These are phyloP conservation scores for Lecanicillium sp. DNA, from an alignment of 2,329 filamentous ascomycete genomes.

Conservation along the genomic window DNA sequence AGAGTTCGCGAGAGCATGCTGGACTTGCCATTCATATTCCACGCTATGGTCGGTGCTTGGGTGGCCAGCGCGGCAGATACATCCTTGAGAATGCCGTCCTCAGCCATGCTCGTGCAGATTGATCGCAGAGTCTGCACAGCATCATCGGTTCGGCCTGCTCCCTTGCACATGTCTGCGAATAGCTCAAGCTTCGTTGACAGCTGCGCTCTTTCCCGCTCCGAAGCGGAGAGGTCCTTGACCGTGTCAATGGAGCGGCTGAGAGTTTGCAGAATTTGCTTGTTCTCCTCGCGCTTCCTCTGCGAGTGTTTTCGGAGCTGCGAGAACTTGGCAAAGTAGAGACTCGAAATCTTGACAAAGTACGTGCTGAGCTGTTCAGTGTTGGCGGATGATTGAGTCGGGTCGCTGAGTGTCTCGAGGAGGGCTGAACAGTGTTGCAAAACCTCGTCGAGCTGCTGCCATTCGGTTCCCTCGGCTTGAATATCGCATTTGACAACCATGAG, in stretches of 20 bases:
- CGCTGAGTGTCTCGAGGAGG: conserved; percentile 48
- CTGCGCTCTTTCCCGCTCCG: conserved; percentile 54
- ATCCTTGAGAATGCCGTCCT: conserved; percentile 48
- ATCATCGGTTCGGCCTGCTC: conserved; percentile 47
- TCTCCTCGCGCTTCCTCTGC: conserved; percentile 30
- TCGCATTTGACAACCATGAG: conserved; percentile 50
- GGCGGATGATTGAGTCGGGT: conserved; percentile 26
- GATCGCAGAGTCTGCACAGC: conserved; percentile 52
- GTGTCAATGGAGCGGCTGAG: conserved; percentile 59
- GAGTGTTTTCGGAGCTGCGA: conserved; percentile 42
- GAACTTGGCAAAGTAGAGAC: conserved; percentile 63
- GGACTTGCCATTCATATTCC: conserved; percentile 45
- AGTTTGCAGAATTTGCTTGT: conserved; percentile 44
- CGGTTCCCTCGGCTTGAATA: conserved; percentile 39
- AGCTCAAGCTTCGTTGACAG: conserved; percentile 60
- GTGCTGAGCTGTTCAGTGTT: conserved; percentile 31
- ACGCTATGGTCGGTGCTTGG: conserved; percentile 46
- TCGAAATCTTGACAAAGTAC: conserved; percentile 62
- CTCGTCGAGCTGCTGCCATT: conserved; percentile 52
- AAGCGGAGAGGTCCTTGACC: conserved; percentile 46
- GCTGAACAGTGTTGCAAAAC: conserved; percentile 50
- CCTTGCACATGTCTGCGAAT: conserved; percentile 55
- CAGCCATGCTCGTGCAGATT: conserved; percentile 57
- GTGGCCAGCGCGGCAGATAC: conserved; percentile 46
- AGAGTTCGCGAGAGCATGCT: conserved; percentile 53